These are phyloP conservation scores for Pleurotus platypus DNA, from an alignment of 768 basidiomycete genomes.

Conservation along the genomic window DNA sequence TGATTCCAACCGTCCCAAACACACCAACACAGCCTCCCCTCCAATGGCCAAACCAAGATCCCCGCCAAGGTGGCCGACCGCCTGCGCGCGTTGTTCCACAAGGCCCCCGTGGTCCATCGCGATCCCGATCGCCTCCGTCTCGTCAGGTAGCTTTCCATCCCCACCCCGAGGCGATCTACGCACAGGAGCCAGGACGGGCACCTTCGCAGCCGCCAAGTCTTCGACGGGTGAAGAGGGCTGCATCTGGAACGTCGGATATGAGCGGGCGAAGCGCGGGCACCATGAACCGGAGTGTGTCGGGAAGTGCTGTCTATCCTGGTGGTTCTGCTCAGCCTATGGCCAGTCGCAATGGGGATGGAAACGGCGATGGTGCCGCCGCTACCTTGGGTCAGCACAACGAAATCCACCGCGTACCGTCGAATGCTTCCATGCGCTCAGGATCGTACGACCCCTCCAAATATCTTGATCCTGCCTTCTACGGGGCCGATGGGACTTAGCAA, in stretches of 20 bases:
- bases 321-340: not conserved
- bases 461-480: constrained; percentile 27
- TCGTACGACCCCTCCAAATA: constrained; percentile 26
- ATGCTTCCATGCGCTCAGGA: constrained; percentile 23
- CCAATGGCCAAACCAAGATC: constrained; percentile 4
- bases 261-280: not conserved
- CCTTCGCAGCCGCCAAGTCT: not conserved
- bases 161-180: not conserved
- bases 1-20: constrained; percentile 4
- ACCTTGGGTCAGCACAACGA: not conserved
- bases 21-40: constrained; percentile 1
- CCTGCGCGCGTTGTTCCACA: not conserved
- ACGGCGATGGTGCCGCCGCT: not conserved
- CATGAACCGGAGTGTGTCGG: not conserved
- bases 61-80: not conserved
- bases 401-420: constrained; percentile 19
- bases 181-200: not conserved
- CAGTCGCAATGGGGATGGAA: not conserved
- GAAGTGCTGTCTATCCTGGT: not conserved
- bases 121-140: not conserved
- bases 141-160: constrained; percentile 2
- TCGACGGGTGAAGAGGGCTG: not conserved
- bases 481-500: not conserved
- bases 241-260: not conserved
- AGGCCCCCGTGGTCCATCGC: not conserved